Percentiles rank a stretch among this genome's conserved stretches.
phyloP scores from a whole-genome alignment of 164 flowering plant species.

The Echeveria elegans region DNA sequence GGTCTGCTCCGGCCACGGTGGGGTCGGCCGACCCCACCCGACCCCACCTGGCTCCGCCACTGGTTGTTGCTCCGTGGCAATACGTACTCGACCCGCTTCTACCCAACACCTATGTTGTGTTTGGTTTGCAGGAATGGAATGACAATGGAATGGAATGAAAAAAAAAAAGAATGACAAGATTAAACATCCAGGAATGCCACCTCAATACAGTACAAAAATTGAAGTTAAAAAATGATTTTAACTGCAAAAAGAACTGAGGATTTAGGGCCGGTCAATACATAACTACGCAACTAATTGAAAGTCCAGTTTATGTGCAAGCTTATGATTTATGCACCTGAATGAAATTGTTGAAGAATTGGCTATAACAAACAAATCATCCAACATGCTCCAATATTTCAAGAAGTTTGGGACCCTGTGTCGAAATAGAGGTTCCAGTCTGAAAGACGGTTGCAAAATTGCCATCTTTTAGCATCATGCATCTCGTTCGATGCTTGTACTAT shows the following conservation, averaged over 20 bases:
- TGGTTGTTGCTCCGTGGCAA: too few species aligned
- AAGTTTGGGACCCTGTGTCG: conserved; percentile 49
- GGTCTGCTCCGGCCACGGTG: too few species aligned
- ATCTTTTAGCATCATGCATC: conserved; percentile 77
- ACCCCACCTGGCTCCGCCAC: too few species aligned
- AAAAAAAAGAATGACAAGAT: too few species aligned
- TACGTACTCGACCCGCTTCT: too few species aligned
- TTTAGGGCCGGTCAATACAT: not conserved
- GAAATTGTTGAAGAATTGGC: too few species aligned
- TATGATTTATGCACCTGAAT: not conserved
- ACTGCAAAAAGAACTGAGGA: not conserved
- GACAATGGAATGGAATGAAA: too few species aligned
- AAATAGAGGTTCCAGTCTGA: conserved; percentile 71
- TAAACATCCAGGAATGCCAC: not conserved
- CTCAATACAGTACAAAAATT: not conserved
- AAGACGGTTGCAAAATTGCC: conserved; percentile 60
- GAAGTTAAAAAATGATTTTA: not conserved
- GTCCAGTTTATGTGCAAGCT: not conserved
- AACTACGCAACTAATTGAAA: not conserved
- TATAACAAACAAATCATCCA: conserved; percentile 13
- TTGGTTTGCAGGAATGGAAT: too few species aligned
- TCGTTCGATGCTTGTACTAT: conserved; percentile 90
- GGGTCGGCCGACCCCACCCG: too few species aligned
- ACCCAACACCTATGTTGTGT: too few species aligned
- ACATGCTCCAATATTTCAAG: conserved; percentile 46